Base-by-base conservation (phyloP, 371 early-diverging fungal species). In the Apophysomyces elegans region DNA sequence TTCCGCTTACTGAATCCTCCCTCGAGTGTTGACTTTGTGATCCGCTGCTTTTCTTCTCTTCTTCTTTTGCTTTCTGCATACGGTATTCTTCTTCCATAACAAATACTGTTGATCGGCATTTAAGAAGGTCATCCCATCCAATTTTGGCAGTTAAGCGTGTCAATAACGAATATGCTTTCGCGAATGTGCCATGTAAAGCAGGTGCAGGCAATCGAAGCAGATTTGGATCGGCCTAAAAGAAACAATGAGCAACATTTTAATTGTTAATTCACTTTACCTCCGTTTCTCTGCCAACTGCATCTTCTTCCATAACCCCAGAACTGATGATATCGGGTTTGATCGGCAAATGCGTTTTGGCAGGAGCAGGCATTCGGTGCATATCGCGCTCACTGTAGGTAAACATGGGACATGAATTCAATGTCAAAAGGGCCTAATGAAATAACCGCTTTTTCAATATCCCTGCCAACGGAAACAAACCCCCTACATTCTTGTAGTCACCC, bases 11-110 rank as follows among this genome's bases (percentile, higher is more conserved):
- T 50, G 66, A 13, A 61, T 71, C 69, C 13, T 72, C 60, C 14
- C 61, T 63, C 18, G 63, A 37, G 4, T 61, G 63, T 4, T 68
- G 67, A 41, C 61, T 67, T 16, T 68, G 74, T 0, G 69, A 69
- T 2, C 63, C 63, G 62, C 72, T 84, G 35, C 67, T 73, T 58
- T 73, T 81, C 41, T 75, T 75, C 60, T 81, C 83, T 57, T 88
- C 89, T 45, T 90, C 89, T 26, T 81, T 84, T 41, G 85, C 84
- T 68, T 89, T 90, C 60, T 87, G 88, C 76, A 86, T 83, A 36
- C 95, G 79, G 69, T 98, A 98, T 76, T 98, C 98, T 66, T 97
- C 98, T 64, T 98, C 98, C 98, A 98, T 98, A 8, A 98, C 97
- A 80, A 98, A 98, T 13, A 93, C 95, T 50, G 81, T 71, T 12